Evolutionary conservation across 208 protist genomes (phyloP), one percentile per base, ranked within the genome.

Genomic region (Leishmania turanica): DNA sequence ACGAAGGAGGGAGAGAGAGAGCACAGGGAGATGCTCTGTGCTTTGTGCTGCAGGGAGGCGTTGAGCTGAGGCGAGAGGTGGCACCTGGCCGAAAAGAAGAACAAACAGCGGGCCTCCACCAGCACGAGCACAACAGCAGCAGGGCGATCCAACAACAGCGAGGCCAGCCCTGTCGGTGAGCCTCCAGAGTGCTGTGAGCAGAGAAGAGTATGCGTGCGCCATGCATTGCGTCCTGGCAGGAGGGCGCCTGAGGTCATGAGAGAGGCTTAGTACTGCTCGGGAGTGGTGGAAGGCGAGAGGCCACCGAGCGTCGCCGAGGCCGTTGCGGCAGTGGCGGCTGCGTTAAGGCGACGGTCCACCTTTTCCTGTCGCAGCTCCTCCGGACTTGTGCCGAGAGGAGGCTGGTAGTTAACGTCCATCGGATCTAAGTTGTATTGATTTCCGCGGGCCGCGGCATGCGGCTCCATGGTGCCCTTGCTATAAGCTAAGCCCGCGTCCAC

Each of bases 381-480:
- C 15, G 92, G 94, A 79, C 93, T 89, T 17, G 92, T 92, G 47
- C 94, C 94, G 34, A 96, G 89, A 51, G 94, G 91, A 7, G 94
- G 94, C 85, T 97, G 94, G 75, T 96, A 92, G 77, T 87, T 89
- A 0, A 76, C 81, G 58, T 88, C 80, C 60, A 58, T 80, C 75
- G 82, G 80, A 75, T 94, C 84, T 78, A 75, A 77, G 75, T 88
- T 82, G 76, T 90, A 89, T 21, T 37, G 70, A 17, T 66, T 71
- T 40, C 42, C 40, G 27, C 77, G 78, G 31, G 53, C 34, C 21
- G 69, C 70, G 51, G 79, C 53, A 47, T 79, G 73, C 53, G 78
- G 70, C 58, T 85, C 74, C 9, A 75, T 51, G 37, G 82, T 81
- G 37, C 64, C 65, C 42, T 79, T 75, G 78, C 70, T 71, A 19